Conservation (phyloP, 2,329 filamentous ascomycete species). For the Coleophoma cylindrospora region DNA sequence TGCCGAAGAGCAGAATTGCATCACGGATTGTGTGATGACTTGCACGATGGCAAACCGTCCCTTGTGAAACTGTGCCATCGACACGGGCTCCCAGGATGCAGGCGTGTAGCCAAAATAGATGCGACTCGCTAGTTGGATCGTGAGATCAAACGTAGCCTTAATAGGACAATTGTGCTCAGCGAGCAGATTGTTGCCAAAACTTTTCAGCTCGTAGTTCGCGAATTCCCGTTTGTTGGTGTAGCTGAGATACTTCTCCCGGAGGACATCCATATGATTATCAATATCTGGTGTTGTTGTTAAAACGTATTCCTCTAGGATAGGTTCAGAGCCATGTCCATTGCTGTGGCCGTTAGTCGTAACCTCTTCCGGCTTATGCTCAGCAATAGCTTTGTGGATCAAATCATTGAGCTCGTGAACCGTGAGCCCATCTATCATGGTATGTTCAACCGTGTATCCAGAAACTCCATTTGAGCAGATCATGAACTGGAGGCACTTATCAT, state of each 20-base stretch:
- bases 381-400: conserved; percentile 2
- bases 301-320: neutral
- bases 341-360: neutral
- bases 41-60: conserved; percentile 17
- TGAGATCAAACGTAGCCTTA: conserved; percentile 13
- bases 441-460: conserved; percentile 15
- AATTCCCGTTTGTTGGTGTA: conserved; percentile 5
- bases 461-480: conserved; percentile 18
- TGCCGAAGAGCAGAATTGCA: conserved; percentile 11
- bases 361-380: conserved; percentile 1
- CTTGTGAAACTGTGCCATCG: conserved; percentile 16
- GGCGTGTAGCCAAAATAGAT: conserved; percentile 17
- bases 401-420: neutral
- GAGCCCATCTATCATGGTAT: conserved; percentile 17
- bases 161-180: conserved; percentile 3
- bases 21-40: conserved; percentile 8
- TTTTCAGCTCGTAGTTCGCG: conserved; percentile 3
- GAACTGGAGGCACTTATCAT: conserved; percentile 21
- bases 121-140: conserved; percentile 14
- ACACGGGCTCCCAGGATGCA: conserved; percentile 15
- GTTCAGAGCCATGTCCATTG: neutral
- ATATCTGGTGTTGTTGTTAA: conserved; percentile 6
- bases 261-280: conserved; percentile 10
- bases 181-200: conserved; percentile 8
- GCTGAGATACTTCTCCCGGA: conserved; percentile 5